Base-by-base conservation (phyloP, 768 basidiomycete species). In the Tricholoma furcatifolium region DNA sequence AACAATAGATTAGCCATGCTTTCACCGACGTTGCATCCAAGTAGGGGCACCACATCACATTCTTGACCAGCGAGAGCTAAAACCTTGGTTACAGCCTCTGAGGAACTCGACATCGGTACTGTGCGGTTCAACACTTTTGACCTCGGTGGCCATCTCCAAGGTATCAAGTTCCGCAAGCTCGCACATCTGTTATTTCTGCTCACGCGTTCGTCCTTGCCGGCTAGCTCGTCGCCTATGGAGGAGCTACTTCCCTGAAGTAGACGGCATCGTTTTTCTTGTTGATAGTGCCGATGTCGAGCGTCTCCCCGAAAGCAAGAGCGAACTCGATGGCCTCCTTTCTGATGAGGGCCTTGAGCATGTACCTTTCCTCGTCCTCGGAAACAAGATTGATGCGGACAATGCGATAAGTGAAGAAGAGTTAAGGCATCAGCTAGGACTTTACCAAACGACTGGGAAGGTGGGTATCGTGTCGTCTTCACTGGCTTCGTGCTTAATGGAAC, bases 61-160 rank as follows among this genome's bases (percentile, higher is more conserved):
- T 18, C 53, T 50, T 57, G 44, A 57, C 20, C 12, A 41, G 43
- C 20, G 36, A 49, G 20, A 43, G 47, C 15, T 20, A 11, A 2
- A n/a, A 30, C 31, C 55, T 27, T 47, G 44, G 50, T 20, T 62
- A 18, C 60, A 98, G 96, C 96, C n/a, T 98, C 96, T 40, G 97
- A 99, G 73, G 97, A 98, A 70, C 82, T 99, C 49, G 93, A 97
- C 20, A 98, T 98, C 68, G 97, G 96, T 46, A 97, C 92, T 67
- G 91, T 98, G 64, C 98, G 98, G 70, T 99, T 99, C 76, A 98
- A 93, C 27, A 98, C 97, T 0, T 94, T 97, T 62, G 97, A 99
- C 70, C 79, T 99, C 47, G 97, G 97, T 64, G 97, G 97, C 67
- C 96, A 98, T 75, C 85, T 90, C 69, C 96, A 98, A 70, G 93